Evolutionary conservation across 129 eudicot species (phyloP).

Genomic region (Cynara cardunculus): DNA sequence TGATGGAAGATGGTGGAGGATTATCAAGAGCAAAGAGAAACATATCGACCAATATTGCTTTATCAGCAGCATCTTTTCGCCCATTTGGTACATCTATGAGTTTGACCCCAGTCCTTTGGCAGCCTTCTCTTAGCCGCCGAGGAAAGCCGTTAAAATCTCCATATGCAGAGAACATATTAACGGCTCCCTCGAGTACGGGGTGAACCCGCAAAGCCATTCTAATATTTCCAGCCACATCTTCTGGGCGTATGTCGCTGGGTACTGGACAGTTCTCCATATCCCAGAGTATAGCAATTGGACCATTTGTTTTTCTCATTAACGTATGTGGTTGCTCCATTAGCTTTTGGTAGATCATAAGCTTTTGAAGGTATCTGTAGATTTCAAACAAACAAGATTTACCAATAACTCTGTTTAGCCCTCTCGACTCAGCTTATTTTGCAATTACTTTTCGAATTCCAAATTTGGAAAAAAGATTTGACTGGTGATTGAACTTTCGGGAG

Average conservation of each 20-base stretch:
- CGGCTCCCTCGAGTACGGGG: constrained; percentile 73
- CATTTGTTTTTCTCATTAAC: constrained; percentile 30
- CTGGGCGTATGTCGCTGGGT: constrained; percentile 81
- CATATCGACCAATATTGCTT: constrained; percentile 98
- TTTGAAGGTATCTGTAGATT: constrained; percentile 18
- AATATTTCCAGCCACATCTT: constrained; percentile 84
- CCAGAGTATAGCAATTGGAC: constrained; percentile 90
- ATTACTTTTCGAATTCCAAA: background rate
- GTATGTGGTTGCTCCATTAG: constrained; percentile 30
- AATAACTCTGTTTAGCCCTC: background rate
- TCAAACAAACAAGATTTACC: background rate
- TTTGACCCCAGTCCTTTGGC: constrained; percentile 92
- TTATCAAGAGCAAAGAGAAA: constrained; percentile 95
- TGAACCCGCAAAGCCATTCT: constrained; percentile 85
- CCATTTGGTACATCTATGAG: constrained; percentile 96
- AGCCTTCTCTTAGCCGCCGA: constrained; percentile 82
- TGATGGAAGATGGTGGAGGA: constrained; percentile 81
- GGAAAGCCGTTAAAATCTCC: constrained; percentile 93
- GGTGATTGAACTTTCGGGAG: background rate
- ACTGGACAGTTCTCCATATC: constrained; percentile 97
- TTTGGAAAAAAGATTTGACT: background rate
- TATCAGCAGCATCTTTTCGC: constrained; percentile 96
- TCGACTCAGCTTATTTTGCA: background rate
- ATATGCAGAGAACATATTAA: constrained; percentile 80
- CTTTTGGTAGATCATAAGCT: constrained; percentile 31